Conservation (phyloP, 371 early-diverging fungal genomes). For the Mortierella sp. region DNA sequence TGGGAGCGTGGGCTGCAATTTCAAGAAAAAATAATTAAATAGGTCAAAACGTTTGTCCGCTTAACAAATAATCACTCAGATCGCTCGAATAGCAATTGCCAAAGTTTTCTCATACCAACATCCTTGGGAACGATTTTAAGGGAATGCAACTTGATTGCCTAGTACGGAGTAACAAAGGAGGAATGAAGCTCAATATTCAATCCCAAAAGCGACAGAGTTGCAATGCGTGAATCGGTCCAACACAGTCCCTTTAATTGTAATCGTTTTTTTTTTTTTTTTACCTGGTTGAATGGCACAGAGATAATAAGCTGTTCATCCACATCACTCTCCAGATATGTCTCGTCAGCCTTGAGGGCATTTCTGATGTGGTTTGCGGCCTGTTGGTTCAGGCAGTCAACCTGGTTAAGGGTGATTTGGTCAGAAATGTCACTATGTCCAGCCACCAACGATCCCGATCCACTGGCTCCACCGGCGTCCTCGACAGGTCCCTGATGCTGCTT, state of each 20-base stretch:
- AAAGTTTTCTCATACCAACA: slow-evolving; percentile 51
- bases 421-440: slow-evolving; percentile 66
- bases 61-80: not conserved
- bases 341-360: slow-evolving; percentile 82
- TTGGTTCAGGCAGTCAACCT: slow-evolving; percentile 92
- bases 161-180: slow-evolving; percentile 7
- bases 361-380: slow-evolving; percentile 77
- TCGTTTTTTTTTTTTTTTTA: not conserved
- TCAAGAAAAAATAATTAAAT: no score
- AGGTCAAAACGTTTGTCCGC: no score
- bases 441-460: slow-evolving; percentile 14
- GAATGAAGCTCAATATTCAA: no score
- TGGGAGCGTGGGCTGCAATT: slow-evolving; percentile 81
- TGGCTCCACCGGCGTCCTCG: slow-evolving; percentile 47
- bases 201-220: slow-evolving; percentile 1
- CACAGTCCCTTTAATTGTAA: no score
- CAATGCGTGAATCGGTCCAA: not conserved
- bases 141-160: slow-evolving; percentile 89
- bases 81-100: not conserved
- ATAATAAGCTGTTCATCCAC: slow-evolving; percentile 95
- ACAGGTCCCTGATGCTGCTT: slow-evolving; percentile 69
- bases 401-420: slow-evolving; percentile 75
- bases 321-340: slow-evolving; percentile 84
- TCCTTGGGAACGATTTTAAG: slow-evolving; percentile 78
- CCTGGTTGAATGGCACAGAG: slow-evolving; percentile 88